phyloP scores from a whole-genome alignment of 2,329 filamentous ascomycete species.

The Fusarium sp. region DNA sequence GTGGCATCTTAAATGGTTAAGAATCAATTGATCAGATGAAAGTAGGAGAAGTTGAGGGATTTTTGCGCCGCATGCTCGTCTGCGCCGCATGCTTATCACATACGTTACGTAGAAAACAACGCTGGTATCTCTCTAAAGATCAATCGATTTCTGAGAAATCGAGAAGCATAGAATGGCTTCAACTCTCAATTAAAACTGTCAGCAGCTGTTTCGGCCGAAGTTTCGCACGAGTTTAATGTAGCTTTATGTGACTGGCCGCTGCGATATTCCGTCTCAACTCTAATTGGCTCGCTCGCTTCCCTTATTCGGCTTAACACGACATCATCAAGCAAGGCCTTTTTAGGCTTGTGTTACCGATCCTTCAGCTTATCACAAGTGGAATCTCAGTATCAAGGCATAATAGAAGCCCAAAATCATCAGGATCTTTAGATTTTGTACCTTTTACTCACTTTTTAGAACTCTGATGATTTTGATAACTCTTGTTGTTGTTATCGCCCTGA shows the following conservation, averaged over 20 bases:
- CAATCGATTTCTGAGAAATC: neutral
- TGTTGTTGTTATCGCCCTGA: neutral
- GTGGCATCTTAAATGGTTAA: no score
- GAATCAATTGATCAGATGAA: no score
- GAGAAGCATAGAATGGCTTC: no score
- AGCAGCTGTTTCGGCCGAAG: neutral
- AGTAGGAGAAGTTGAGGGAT: no score
- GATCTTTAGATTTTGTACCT: accelerated
- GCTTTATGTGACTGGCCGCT: neutral
- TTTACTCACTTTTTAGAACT: accelerated
- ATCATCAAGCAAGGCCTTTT: neutral
- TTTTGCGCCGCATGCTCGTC: no score
- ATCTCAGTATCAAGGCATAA: neutral
- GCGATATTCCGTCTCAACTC: neutral
- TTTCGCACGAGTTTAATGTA: neutral
- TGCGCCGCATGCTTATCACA: no score
- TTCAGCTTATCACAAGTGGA: accelerated
- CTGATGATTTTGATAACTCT: accelerated
- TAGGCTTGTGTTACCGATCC: neutral
- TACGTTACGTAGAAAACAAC: neutral
- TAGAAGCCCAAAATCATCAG: no score
- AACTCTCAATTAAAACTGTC: neutral
- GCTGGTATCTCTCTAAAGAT: neutral
- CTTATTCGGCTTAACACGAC: no score
- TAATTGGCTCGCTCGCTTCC: neutral